phyloP scores from a whole-genome alignment of 2,329 filamentous ascomycete genomes.

The Epichloe amarillans region DNA sequence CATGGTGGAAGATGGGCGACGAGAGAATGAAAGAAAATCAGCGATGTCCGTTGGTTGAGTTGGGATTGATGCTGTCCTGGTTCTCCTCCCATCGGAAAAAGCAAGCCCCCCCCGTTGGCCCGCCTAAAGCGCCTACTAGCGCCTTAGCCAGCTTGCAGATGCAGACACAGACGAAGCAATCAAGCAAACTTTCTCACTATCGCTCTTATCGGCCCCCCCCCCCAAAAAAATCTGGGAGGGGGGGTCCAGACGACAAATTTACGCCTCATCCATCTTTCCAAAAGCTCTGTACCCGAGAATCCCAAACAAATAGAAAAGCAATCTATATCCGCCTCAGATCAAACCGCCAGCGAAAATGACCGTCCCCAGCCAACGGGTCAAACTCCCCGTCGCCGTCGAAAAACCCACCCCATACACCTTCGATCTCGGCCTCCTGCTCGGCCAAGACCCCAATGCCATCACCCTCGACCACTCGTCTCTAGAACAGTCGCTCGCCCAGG shows the following conservation, averaged over 20 bases:
- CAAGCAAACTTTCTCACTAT: background rate
- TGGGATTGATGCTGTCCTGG: too few relatives aligned
- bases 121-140: too few relatives aligned
- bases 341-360: constrained; percentile 17
- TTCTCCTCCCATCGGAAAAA: too few relatives aligned
- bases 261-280: background rate
- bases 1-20: constrained; percentile 2
- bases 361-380: constrained; percentile 26
- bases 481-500: constrained; percentile 58
- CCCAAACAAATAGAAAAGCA: background rate
- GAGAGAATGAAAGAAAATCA: background rate
- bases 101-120: too few relatives aligned
- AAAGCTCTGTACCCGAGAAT: background rate
- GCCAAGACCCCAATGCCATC: constrained; percentile 76
- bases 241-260: background rate
- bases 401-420: constrained; percentile 88
- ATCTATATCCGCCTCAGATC: background rate
- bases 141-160: too few relatives aligned
- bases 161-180: too few relatives aligned
- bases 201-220: background rate
- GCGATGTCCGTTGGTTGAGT: background rate
- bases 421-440: constrained; percentile 78
- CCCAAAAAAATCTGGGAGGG: background rate
- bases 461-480: constrained; percentile 37
- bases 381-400: constrained; percentile 51